A percentile compares a stretch with the other conserved stretches of the same genome.
Evolutionary conservation across 768 basidiomycete genomes (phyloP).

Genomic region (Coprinellus aureogranulatus): DNA sequence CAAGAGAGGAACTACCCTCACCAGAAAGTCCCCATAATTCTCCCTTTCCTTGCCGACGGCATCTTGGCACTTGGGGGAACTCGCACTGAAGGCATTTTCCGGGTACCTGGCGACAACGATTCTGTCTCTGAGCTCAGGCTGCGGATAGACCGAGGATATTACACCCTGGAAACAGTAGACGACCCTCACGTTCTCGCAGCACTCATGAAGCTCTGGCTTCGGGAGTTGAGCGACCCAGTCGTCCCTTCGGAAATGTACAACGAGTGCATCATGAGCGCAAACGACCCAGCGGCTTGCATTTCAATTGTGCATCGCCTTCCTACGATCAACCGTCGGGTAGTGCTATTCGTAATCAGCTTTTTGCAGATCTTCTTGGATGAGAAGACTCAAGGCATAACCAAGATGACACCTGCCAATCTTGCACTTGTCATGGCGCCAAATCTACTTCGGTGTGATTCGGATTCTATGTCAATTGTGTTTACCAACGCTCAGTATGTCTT

Average conservation of each 20-base stretch:
- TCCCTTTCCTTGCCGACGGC: constrained; percentile 90
- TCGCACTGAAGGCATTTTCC: constrained; percentile 87
- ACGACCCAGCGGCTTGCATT: constrained; percentile 67
- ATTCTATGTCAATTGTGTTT: constrained; percentile 86
- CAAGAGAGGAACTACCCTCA: constrained; percentile 85
- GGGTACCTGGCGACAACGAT: constrained; percentile 88
- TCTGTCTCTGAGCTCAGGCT: constrained; percentile 84
- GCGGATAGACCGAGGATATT: constrained; percentile 87
- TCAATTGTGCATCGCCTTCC: constrained; percentile 76
- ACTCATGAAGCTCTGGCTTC: constrained; percentile 88
- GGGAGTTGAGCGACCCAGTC: constrained; percentile 89
- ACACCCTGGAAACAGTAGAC: constrained; percentile 84
- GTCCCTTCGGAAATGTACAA: constrained; percentile 91
- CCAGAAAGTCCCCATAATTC: constrained; percentile 85
- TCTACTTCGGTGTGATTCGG: constrained; percentile 79
- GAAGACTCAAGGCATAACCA: constrained; percentile 66
- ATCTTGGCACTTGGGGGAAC: constrained; percentile 86
- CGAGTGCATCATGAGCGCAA: constrained; percentile 72
- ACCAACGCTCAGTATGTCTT: constrained; percentile 82
- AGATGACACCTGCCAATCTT: constrained; percentile 88
- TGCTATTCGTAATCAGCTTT: constrained; percentile 88
- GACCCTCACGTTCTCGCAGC: constrained; percentile 90
- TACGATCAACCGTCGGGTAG: constrained; percentile 80
- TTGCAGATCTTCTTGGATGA: constrained; percentile 85
- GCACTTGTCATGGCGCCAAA: constrained; percentile 93